Evolutionary conservation across 345 rosid species (phyloP), one percentile per base, ranked within the genome.

Genomic region (Gossypium mustelinum): DNA sequence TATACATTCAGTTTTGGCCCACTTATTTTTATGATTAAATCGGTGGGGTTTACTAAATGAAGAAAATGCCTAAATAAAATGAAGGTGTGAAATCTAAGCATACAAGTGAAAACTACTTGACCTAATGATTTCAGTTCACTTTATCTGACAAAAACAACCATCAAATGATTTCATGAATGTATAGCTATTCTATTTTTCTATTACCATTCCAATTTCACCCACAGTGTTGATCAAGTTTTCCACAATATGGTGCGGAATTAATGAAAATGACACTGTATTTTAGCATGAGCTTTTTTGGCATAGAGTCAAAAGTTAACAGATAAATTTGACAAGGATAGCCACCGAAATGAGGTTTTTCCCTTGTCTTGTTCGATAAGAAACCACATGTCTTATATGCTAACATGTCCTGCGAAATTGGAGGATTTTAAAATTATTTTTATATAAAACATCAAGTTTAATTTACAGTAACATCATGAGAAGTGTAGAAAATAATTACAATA

Each of bases 81-180:
- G 41, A 34, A 34, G 41, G 34, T 76, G 69, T 70, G 62, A 70
- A 54, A 62, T 62, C 11, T 63, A 39, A 39, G 68, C 68, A 39
- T 39, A 48, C 68, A 63, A 59, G 18, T 25, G 27, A 48, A 44
- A 66, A 57, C 55, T 79, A 60, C 62, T 55, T 55, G 68, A 57
- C 48, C 73, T 78, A 75, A 75, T 54, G 68, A 75, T 74, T 52
- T 62, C 72, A 44, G 50, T 8, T 22, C 48, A 34, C 52, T 39
- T 56, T 56, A 72, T 34, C 7, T 34, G 41, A 39, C 65, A 34
- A 24, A 58, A 13, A 58, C 11, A 57, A 11, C 8, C 12, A 3
- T 24, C 72, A 50, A 12, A 45, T 68, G 58, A 68, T 68, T 44
- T 67, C 8, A 17, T 25, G 14, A 54, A 34, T 34, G 1, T 34